Percentiles rank a stretch among this genome's conserved stretches.
Evolutionary conservation across 2,329 filamentous ascomycete species (phyloP).

Genomic region (Trichoderma sp.): DNA sequence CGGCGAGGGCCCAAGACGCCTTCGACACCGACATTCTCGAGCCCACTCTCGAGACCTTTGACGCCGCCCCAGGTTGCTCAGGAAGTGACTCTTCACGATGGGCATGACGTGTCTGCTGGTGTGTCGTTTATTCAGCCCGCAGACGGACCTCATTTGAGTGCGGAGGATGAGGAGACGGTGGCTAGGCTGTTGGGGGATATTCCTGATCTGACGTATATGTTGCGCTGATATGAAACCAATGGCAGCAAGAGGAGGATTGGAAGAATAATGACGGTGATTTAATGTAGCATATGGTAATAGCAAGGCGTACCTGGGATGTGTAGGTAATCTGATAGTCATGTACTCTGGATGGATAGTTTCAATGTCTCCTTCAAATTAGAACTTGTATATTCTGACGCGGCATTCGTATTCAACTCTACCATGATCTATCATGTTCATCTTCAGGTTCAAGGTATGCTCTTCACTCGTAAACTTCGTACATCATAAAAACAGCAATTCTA

Average conservation of each 20-base stretch:
- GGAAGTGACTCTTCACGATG: background rate
- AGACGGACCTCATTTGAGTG: background rate
- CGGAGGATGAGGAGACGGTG: slow-evolving; percentile 41
- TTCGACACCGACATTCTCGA: slow-evolving; percentile 7
- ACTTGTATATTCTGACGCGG: background rate
- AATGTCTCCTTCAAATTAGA: background rate
- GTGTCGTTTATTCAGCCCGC: background rate
- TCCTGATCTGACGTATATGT: slow-evolving; percentile 52
- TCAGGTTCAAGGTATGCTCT: background rate
- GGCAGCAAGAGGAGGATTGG: background rate
- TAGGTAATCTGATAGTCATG: slow-evolving; percentile 13
- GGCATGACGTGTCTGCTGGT: slow-evolving; percentile 3
- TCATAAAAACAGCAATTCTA: background rate
- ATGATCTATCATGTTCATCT: background rate
- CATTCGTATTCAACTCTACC: background rate
- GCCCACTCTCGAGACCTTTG: slow-evolving; percentile 9
- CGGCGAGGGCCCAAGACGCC: slow-evolving; percentile 19
- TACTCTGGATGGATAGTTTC: background rate
- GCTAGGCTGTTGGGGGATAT: slow-evolving; percentile 43
- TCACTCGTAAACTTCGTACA: background rate
- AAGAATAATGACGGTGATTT: background rate
- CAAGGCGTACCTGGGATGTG: slow-evolving; percentile 13
- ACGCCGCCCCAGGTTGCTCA: slow-evolving; percentile 4
- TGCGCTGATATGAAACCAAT: slow-evolving; percentile 38
- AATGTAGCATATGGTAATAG: slow-evolving; percentile 11